Evolutionary conservation across 2,329 filamentous ascomycete genomes (phyloP), one percentile per base, ranked within the genome.

Genomic region (Fusarium graminum): DNA sequence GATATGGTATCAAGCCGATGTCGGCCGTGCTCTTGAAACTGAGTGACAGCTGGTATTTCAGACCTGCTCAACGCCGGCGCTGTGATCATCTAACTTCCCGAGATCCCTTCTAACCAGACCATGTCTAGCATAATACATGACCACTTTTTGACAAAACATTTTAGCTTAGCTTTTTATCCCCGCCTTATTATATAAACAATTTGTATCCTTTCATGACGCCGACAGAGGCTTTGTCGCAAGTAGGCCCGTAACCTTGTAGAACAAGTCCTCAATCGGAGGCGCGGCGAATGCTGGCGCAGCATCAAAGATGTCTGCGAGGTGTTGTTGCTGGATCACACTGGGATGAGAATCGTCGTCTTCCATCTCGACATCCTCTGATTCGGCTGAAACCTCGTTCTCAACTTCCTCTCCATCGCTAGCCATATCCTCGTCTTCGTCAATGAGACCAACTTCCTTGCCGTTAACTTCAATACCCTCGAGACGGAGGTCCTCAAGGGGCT

Each of bases 191-290:
- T 59, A 56, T 67, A 65, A 52, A 30, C 50, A 46, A 29, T 32
- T 68, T 55, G 40, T 58, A 61, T 38, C n/a, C 16, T 55, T 58
- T 71, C 54, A 71, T 49, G 59, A 70, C 30, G 66, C 65, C 14
- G 74, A 71, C 41, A 81, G 68, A 14, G 86, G 83, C 75, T 86
- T 89, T 61, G 85, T 80, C 2, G 86, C 84, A 74, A 91, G 88
- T 11, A 80, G 70, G 44, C 73, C 86, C 13, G 90, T 85, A 38
- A 94, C 88, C 76, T 88, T 87, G 76, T 90, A 88, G 74, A 94
- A 93, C 80, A 92, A 85, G 64, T 93, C 91, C 76, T 90, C 88
- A 22, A 94, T 86, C 12, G 90, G 87, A 22, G 90, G 88, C 72
- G 90, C 84, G 1, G 90, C 88, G 73, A 90, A 91, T 5, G 88